Evolutionary conservation across 2,329 filamentous ascomycete genomes (phyloP), one percentile per base, ranked within the genome.

Genomic region (Tolypocladium endophyticum): DNA sequence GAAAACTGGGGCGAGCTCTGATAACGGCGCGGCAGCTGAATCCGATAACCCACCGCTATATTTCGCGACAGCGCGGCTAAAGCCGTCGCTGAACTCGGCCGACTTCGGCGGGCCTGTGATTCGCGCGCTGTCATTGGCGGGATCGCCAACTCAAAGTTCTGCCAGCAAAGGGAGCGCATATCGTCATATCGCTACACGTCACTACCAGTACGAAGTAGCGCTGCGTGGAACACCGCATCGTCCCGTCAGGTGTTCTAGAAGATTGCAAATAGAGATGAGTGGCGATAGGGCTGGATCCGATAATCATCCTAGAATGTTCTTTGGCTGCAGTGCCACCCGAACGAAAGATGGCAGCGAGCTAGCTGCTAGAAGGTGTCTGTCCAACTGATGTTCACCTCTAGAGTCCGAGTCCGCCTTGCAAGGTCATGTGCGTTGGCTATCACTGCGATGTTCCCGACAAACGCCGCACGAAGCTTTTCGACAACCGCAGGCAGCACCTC

Each of bases 81-180:
- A 50, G 25, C 25, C 43, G 43, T 23, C 43, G 2, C 14, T 3
- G 25, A 7, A 20, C 47, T 2, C 25, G 62, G 64, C 64, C 64
- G 64, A 65, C 63, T 62, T 66, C 63, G 64, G 64, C 63, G 50
- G 57, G 55, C 41, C 30, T 30, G 43, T 53, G 59, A 55, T 59
- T 59, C 58, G 36, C 45, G 38, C 36, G 45, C 57, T 41, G 25
- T 56, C 23, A 62, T 61, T 64, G 62, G 62, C 39, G 61, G 56
- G 57, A 25, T 9, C 43, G 5, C 43, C 43, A 25, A 28, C 25
- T 30, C 45, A 50, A 20, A 30, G 23, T 39, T 12, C 6, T 39
- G 11, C 11, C 38, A 4, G 38, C 33, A 35, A 35, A 35, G 5
- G 33, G 33, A 35, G 33, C 5, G 33, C 33, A 35, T 35, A 35